These are phyloP conservation scores for Trypanosoma grayi DNA, from an alignment of 208 protist genomes.

Conservation along the genomic window DNA sequence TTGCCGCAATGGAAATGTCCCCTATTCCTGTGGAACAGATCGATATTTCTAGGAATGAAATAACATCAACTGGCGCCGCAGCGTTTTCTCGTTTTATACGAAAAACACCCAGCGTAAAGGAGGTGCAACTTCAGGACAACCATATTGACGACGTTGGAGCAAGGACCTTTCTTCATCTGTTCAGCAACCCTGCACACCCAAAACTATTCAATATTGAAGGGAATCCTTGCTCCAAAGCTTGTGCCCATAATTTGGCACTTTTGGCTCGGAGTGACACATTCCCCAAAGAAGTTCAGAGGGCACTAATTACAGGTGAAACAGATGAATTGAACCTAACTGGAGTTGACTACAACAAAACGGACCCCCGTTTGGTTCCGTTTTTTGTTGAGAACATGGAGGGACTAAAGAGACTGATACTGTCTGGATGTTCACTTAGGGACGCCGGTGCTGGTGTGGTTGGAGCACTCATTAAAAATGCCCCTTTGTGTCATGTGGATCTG, in stretches of 20 bases:
- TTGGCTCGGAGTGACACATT: slow-evolving; percentile 42
- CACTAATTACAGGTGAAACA: slow-evolving; percentile 38
- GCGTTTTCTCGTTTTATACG: slow-evolving; percentile 41
- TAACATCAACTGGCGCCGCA: slow-evolving; percentile 47
- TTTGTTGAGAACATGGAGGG: slow-evolving; percentile 38
- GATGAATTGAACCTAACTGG: slow-evolving; percentile 49
- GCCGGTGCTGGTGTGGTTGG: slow-evolving; percentile 41
- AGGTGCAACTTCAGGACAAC: slow-evolving; percentile 60
- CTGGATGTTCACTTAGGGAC: slow-evolving; percentile 41
- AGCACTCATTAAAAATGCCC: slow-evolving; percentile 45
- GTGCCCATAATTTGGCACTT: slow-evolving; percentile 45
- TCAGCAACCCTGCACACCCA: slow-evolving; percentile 31
- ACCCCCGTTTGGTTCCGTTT: slow-evolving; percentile 56
- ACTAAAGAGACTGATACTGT: slow-evolving; percentile 56
- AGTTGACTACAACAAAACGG: slow-evolving; percentile 47
- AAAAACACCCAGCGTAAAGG: slow-evolving; percentile 29
- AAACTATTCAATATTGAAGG: slow-evolving; percentile 40
- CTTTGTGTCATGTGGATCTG: slow-evolving; percentile 38
- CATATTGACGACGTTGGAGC: slow-evolving; percentile 66
- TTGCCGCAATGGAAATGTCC: slow-evolving; percentile 60
- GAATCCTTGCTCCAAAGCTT: slow-evolving; percentile 44
- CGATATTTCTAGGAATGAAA: slow-evolving; percentile 56
- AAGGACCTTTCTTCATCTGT: slow-evolving; percentile 46
- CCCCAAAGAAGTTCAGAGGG: slow-evolving; percentile 33
- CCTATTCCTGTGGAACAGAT: slow-evolving; percentile 37